Conservation (phyloP, 1,284 basidiomycete genomes). For the Cryptococcus deneoformans region DNA sequence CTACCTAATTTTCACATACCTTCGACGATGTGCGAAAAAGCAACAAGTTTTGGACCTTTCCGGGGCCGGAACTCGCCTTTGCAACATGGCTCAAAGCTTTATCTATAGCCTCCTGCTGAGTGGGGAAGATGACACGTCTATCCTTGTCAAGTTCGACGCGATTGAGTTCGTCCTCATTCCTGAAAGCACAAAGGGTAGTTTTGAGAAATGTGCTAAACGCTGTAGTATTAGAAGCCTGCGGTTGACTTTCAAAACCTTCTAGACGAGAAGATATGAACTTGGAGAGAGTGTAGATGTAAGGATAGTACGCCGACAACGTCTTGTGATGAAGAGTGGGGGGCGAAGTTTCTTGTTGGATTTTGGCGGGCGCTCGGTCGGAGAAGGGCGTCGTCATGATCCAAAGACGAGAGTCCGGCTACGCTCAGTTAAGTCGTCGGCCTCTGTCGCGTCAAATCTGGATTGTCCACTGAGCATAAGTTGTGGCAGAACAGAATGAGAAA, state of each 20-base stretch:
- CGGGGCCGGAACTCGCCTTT: not conserved
- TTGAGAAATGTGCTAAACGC: slow-evolving; percentile 23
- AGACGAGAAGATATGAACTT: slow-evolving; percentile 9
- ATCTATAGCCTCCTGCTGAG: slow-evolving; percentile 38
- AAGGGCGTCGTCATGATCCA: too few species aligned
- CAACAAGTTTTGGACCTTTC: slow-evolving; percentile 11
- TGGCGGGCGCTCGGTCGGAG: too few species aligned
- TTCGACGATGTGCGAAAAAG: slow-evolving; percentile 18
- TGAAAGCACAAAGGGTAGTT: slow-evolving; percentile 22
- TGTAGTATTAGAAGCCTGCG: slow-evolving; percentile 12
- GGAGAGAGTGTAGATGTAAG: slow-evolving; percentile 21
- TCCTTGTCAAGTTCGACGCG: not conserved
- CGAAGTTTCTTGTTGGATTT: not conserved
- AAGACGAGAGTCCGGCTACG: too few species aligned
- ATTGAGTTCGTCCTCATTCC: not conserved
- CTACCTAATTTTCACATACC: not conserved
- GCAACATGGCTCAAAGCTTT: slow-evolving; percentile 26
- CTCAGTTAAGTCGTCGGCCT: too few species aligned
- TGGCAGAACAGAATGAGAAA: too few species aligned
- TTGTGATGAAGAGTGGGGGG: slow-evolving; percentile 25
- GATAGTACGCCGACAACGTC: slow-evolving; percentile 41
- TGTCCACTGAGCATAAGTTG: too few species aligned
- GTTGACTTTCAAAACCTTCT: not conserved
- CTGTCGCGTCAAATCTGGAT: too few species aligned
- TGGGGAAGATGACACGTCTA: slow-evolving; percentile 2